Evolutionary conservation across 2,329 filamentous ascomycete genomes (phyloP).

Genomic region (Madurella fahalii): DNA sequence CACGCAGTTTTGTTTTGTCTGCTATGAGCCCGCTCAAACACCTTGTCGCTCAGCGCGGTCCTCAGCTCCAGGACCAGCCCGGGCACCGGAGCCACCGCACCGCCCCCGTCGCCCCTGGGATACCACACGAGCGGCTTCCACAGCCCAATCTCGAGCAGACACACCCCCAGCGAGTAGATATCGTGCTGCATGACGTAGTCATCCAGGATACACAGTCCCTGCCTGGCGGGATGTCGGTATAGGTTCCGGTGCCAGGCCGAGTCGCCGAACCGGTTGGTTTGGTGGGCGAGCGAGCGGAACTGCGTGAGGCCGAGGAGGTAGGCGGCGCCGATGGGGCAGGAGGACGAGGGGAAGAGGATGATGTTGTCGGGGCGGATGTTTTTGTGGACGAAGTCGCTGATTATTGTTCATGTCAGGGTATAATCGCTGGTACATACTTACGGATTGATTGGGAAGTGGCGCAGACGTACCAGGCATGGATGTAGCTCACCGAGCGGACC

Average conservation of each 20-base stretch:
- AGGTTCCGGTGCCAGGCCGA: constrained; percentile 8
- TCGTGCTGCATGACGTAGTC: constrained; percentile 19
- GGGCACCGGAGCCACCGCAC: background rate
- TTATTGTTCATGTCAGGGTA: background rate
- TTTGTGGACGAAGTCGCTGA: constrained; percentile 21
- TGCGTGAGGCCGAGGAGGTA: constrained; percentile 11
- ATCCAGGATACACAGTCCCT: background rate
- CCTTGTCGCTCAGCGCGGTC: background rate
- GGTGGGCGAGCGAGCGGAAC: background rate
- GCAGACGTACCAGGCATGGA: constrained; percentile 8
- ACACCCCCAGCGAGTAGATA: constrained; percentile 19
- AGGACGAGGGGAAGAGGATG: constrained; percentile 1
- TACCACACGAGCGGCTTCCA: constrained; percentile 15
- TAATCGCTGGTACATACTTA: too few species aligned
- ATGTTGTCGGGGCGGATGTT: constrained; percentile 21
- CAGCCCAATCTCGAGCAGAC: constrained; percentile 18
- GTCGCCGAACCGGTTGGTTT: constrained; percentile 7
- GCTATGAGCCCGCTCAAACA: background rate
- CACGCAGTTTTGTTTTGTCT: background rate
- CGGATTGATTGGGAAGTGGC: background rate
- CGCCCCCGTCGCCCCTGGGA: background rate
- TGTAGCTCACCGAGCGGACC: constrained; percentile 9
- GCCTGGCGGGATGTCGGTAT: constrained; percentile 15
- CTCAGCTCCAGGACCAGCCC: background rate
- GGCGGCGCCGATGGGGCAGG: background rate